Conservation (phyloP, 2,329 filamentous ascomycete genomes). For the Didymella lethalis region DNA sequence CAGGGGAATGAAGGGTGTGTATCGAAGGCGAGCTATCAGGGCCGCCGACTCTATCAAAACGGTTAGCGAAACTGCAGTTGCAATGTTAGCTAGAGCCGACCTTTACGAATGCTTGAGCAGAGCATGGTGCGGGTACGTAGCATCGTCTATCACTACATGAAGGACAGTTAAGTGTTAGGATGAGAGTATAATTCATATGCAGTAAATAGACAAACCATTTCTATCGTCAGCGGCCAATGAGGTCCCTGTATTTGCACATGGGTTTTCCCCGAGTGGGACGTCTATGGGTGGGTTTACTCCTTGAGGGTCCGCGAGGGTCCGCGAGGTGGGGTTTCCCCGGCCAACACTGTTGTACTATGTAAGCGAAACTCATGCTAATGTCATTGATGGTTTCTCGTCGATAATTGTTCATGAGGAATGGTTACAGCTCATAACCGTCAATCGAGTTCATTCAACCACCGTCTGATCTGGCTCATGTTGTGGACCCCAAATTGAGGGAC, state of each 20-base stretch:
- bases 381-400: neutral
- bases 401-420: no score
- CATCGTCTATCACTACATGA: neutral
- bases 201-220: neutral
- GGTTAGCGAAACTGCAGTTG: neutral
- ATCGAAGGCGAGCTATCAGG: neutral
- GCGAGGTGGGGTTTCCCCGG: constrained; percentile 8
- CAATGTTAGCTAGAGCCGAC: neutral
- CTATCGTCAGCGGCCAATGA: neutral
- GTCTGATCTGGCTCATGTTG: constrained; percentile 3
- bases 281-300: neutral
- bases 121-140: neutral
- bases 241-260: neutral
- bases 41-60: neutral
- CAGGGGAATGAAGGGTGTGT: neutral
- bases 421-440: neutral
- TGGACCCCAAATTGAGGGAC: constrained; percentile 1
- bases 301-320: neutral
- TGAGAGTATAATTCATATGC: neutral
- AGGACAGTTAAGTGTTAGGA: no score
- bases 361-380: neutral
- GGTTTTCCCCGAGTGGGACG: constrained; percentile 4
- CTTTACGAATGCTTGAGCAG: neutral
- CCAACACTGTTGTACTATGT: neutral
- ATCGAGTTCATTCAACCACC: constrained; percentile 6